Evolutionary conservation across 306 rosid species (phyloP), one percentile per base, ranked within the genome.

Genomic region (Malus asiatica): DNA sequence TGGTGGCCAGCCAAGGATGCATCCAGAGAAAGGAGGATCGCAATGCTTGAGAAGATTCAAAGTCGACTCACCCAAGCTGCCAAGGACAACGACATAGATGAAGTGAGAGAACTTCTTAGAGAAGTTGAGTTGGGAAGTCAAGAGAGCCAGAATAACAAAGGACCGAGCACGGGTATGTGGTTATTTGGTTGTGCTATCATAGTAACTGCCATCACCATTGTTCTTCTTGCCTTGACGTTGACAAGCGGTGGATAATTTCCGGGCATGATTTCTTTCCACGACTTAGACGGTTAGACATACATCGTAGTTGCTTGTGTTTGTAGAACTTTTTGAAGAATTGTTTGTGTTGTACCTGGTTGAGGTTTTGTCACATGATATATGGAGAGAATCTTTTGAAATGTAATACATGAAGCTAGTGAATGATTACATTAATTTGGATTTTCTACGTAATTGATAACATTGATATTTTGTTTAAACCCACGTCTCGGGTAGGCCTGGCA

Each of bases 51-150:
- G 88, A 86, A 87, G 78, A 89, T 91, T 81, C 93, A 90, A 84
- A 74, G 89, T 78, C 86, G 74, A 76, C 89, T 95, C 44, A 81
- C 86, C 83, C 91, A 89, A 78, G 97, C 98, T 30, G 89, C 98
- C 1, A 92, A 95, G 80, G 98, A 95, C 82, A 83, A 93, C 0
- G 91, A 95, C 82, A 89, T 95, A 15, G 93, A 88, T 66, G 42
- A 79, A 78, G 92, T 95, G 77, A 88, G 98, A 80, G 95, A 90
- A 73, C 96, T 95, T 70, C 93, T 95, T 74, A 71, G 81, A 77
- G 90, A 85, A 79, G 84, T 88, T 19, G 97, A 88, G 45, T 16
- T 77, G 71, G 84, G 81, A 76, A 77, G 69, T 76, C 87, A 84
- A 77, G 97, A 83, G 82, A 81, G 51, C 84, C 81, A 72, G 69